Evolutionary conservation across 1,139 yeast genomes (phyloP), one percentile per base, ranked within the genome.

Genomic region (Eremothecium coryli): DNA sequence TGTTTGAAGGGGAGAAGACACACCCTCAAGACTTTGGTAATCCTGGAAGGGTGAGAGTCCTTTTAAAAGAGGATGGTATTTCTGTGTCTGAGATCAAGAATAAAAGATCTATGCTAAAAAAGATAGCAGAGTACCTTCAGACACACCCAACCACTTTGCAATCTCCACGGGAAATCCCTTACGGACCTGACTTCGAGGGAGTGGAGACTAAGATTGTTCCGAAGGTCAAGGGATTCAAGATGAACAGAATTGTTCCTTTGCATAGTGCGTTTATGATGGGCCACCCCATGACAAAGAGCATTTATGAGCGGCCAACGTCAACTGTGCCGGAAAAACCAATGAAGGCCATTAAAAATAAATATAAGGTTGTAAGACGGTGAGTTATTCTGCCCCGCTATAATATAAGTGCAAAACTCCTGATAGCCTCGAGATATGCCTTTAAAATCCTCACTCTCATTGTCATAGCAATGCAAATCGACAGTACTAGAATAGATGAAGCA

Each of bases 11-110:
- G 43, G 85, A 81, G 42, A 90, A 86, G 61, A 62, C 81, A 3
- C 98, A 90, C 60, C 98, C 98, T 8, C 95, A 86, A 56, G 98
- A 90, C 61, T 90, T 82, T 71, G 95, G 97, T 42, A 90, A 90
- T 54, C 93, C 96, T 2, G 98, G 98, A 10, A 71, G 97, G 49
- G 90, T 90, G 24, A 71, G 95, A 47, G 82, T 86, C 14, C 62
- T 75, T 32, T 48, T 82, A 26, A 77, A 74, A 49, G 69, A 69
- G 40, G 58, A 66, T 21, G 72, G 75, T 12, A 61, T 61, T 31
- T 38, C 45, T 2, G 56, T 62, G 18, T 51, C 60, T 3, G 56
- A 51, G 8, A 45, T 57, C 21, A 59, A 67, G 31, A 76, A 72
- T 47, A 88, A 88, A 56, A 73, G 93, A 46, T 76, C 73, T 35